A percentile compares a stretch with the other conserved stretches of the same genome.
Evolutionary conservation across 1,284 basidiomycete species (phyloP).

Genomic region (Ceratobasidium sp.): DNA sequence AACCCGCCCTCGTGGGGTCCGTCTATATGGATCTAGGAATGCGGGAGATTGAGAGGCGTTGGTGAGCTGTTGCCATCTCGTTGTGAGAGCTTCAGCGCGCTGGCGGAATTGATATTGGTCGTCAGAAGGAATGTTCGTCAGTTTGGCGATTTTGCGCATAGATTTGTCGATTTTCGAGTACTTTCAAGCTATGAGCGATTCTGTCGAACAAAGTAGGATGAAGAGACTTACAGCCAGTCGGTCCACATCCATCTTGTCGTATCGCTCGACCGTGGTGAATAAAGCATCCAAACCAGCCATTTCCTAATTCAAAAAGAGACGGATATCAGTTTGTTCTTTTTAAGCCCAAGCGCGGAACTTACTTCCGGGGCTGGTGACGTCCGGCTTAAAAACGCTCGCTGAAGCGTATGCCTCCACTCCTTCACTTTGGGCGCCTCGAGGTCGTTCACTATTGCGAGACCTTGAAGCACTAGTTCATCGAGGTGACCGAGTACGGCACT

Average conservation of each 20-base stretch:
- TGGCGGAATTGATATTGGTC: constrained; percentile 87
- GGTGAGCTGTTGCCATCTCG: constrained; percentile 70
- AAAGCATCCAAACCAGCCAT: constrained; percentile 80
- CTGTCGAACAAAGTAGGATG: too few species aligned
- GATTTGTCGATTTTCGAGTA: constrained; percentile 98
- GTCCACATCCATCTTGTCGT: constrained; percentile 83
- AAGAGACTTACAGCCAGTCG: constrained; percentile 84
- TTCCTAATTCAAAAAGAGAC: constrained; percentile 61
- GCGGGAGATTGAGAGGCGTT: too few species aligned
- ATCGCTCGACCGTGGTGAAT: constrained; percentile 85
- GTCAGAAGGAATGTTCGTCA: constrained; percentile 79
- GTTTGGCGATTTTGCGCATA: constrained; percentile 90
- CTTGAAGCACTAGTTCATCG: too few species aligned
- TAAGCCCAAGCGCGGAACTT: too few species aligned
- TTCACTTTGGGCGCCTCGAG: constrained; percentile 80
- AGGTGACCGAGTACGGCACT: too few species aligned
- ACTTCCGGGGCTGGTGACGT: too few species aligned
- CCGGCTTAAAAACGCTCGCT: constrained; percentile 85
- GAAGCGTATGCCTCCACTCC: constrained; percentile 89
- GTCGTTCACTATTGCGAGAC: too few species aligned
- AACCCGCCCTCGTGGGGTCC: too few species aligned
- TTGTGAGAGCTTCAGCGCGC: constrained; percentile 76
- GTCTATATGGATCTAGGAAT: too few species aligned
- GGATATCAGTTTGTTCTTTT: too few species aligned
- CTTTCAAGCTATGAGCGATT: too few species aligned